A percentile compares a stretch with the other conserved stretches of the same genome.
These are phyloP conservation scores for Arthrobotrys iridis DNA, from an alignment of 2,329 filamentous ascomycete genomes.

Conservation along the genomic window DNA sequence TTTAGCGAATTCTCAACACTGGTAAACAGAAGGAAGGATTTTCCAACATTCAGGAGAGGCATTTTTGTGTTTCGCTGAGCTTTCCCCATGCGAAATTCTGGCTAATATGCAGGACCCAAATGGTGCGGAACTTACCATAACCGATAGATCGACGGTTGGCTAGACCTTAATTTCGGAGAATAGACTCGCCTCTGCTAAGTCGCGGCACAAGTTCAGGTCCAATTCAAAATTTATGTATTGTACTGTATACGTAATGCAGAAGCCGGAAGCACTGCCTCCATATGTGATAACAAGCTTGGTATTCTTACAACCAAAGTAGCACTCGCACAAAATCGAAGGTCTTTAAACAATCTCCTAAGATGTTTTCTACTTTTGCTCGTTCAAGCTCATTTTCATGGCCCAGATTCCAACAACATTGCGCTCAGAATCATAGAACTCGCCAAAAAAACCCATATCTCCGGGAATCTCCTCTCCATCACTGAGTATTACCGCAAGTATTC, in stretches of 20 bases:
- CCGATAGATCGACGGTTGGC: not conserved
- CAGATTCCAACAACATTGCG: constrained; percentile 46
- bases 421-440: constrained; percentile 44
- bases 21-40: not conserved
- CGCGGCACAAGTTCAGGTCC: not conserved
- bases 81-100: not conserved
- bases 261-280: not conserved
- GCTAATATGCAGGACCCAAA: not conserved
- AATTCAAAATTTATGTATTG: not conserved
- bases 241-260: not conserved
- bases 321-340: not conserved
- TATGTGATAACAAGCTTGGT: not conserved
- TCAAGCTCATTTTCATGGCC: constrained; percentile 21
- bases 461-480: constrained; percentile 36
- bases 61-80: constrained; percentile 30
- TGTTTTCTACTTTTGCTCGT: not conserved
- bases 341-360: too few relatives aligned
- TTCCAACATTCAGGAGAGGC: constrained; percentile 15
- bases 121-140: constrained; percentile 9
- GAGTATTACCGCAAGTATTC: not conserved
- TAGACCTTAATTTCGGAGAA: not conserved
- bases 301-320: not conserved
- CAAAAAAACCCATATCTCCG: constrained; percentile 31
- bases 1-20: constrained; percentile 27
- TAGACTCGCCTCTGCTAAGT: not conserved